These are phyloP conservation scores for Pseudophaeomoniella oleicola DNA, from an alignment of 2,329 filamentous ascomycete genomes.

Conservation along the genomic window DNA sequence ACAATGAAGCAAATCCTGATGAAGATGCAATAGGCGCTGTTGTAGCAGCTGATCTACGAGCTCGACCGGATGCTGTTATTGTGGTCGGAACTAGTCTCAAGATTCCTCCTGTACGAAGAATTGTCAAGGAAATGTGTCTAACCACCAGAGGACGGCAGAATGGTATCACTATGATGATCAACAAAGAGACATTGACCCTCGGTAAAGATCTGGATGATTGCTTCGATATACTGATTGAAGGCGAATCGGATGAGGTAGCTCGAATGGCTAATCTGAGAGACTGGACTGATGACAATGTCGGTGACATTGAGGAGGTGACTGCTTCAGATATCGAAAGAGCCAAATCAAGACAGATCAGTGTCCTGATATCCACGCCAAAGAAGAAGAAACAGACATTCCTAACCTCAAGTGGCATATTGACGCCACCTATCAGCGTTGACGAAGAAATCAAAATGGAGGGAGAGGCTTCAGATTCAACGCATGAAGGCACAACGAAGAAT, in stretches of 20 bases:
- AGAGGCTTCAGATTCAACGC: constrained; percentile 16
- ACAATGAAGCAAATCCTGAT: constrained; percentile 94
- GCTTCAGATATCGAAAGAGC: constrained; percentile 28
- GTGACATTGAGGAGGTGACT: constrained; percentile 28
- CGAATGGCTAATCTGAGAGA: constrained; percentile 47
- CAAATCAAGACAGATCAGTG: constrained; percentile 22
- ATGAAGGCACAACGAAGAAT: constrained; percentile 10
- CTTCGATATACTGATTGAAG: constrained; percentile 82
- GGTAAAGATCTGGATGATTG: constrained; percentile 78
- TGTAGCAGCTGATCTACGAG: constrained; percentile 69
- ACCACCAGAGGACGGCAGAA: constrained; percentile 70
- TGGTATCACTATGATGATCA: constrained; percentile 88
- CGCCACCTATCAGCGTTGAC: constrained; percentile 25
- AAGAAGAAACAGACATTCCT: constrained; percentile 14
- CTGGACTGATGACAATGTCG: constrained; percentile 37
- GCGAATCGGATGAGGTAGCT: constrained; percentile 79
- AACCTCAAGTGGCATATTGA: constrained; percentile 21
- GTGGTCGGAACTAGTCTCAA: constrained; percentile 94
- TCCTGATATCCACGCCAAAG: constrained; percentile 23
- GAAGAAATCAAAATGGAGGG: constrained; percentile 9
- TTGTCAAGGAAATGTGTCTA: constrained; percentile 81
- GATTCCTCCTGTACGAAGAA: constrained; percentile 77
- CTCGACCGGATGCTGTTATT: constrained; percentile 77
- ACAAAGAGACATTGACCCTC: constrained; percentile 69
- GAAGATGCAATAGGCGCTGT: constrained; percentile 91